Percentiles rank a stretch among this genome's conserved stretches.
phyloP scores from a whole-genome alignment of 1,139 yeast genomes.

The Lodderomyces oxycetoniae region DNA sequence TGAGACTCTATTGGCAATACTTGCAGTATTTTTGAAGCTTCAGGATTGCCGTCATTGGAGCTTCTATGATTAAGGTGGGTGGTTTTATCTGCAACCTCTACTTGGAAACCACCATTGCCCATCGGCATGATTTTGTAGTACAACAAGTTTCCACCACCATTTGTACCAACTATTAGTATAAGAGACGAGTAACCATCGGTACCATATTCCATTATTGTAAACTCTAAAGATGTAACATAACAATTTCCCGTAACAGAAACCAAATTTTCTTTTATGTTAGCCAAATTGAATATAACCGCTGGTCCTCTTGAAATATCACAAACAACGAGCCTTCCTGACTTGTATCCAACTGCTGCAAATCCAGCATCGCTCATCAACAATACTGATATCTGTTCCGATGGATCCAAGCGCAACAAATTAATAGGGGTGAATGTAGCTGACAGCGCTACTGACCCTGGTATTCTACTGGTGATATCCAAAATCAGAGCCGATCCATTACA shows the following conservation, averaged over 20 bases:
- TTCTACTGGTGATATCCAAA: slow-evolving; percentile 27
- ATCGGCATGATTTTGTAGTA: slow-evolving; percentile 68
- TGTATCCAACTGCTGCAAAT: slow-evolving; percentile 78
- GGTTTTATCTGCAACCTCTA: slow-evolving; percentile 49
- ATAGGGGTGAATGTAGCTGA: slow-evolving; percentile 59
- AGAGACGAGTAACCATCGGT: slow-evolving; percentile 69
- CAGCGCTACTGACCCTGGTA: slow-evolving; percentile 30
- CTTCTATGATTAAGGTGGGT: slow-evolving; percentile 36
- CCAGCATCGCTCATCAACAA: slow-evolving; percentile 72
- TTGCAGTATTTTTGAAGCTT: slow-evolving; percentile 47
- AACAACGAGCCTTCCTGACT: slow-evolving; percentile 67
- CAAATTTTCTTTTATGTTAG: slow-evolving; percentile 37
- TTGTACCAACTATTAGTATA: slow-evolving; percentile 72
- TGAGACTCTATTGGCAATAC: slow-evolving; percentile 56
- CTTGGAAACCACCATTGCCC: slow-evolving; percentile 63
- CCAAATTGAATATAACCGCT: slow-evolving; percentile 58
- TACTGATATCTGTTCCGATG: slow-evolving; percentile 49
- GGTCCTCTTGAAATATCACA: slow-evolving; percentile 82
- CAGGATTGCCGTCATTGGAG: slow-evolving; percentile 27
- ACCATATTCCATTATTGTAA: slow-evolving; percentile 65
- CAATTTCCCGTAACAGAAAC: slow-evolving; percentile 33
- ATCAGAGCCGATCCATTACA: slow-evolving; percentile 34
- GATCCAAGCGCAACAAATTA: slow-evolving; percentile 36
- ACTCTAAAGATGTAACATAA: slow-evolving; percentile 59
- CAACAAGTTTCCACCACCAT: slow-evolving; percentile 64